Evolutionary conservation across 306 rosid species (phyloP).

Genomic region (Luffa acutangula): DNA sequence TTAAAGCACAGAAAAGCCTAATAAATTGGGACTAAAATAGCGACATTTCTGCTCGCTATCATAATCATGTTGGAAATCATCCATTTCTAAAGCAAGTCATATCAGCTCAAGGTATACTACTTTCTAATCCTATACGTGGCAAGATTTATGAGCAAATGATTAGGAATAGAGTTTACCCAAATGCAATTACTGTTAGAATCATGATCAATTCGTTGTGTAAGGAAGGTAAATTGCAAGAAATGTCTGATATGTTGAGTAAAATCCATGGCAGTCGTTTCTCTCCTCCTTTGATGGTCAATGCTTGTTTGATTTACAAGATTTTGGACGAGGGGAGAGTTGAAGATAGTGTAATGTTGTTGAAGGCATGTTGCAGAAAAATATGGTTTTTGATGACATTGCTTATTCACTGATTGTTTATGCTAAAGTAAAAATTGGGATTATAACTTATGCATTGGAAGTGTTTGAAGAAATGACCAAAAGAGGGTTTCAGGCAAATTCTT

Average conservation of each 20-base stretch:
- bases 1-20: too few relatives aligned
- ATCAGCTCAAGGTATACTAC: too few relatives aligned
- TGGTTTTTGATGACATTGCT: conserved; percentile 50
- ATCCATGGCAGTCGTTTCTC: conserved; percentile 37
- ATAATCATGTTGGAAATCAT: too few relatives aligned
- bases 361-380: conserved; percentile 62
- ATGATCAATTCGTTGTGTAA: conserved; percentile 63
- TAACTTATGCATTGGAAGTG: conserved; percentile 29
- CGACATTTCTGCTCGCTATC: too few relatives aligned
- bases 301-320: conserved; percentile 37
- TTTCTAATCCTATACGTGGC: too few relatives aligned
- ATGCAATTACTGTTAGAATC: conserved; percentile 30
- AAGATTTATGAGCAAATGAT: conserved; percentile 68
- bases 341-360: conserved; percentile 41
- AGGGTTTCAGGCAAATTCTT: conserved; percentile 56
- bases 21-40: too few relatives aligned
- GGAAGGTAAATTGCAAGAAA: conserved; percentile 51
- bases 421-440: conserved; percentile 33
- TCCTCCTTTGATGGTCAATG: conserved; percentile 52
- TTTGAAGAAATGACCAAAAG: conserved; percentile 51
- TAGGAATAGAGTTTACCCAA: conserved; percentile 38
- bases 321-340: conserved; percentile 42
- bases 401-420: conserved; percentile 49
- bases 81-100: too few relatives aligned
- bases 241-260: conserved; percentile 37